Percentiles rank a stretch among this genome's conserved stretches.
phyloP scores from a whole-genome alignment of 495 filamentous ascomycete genomes.

The Cetradonia linearis region DNA sequence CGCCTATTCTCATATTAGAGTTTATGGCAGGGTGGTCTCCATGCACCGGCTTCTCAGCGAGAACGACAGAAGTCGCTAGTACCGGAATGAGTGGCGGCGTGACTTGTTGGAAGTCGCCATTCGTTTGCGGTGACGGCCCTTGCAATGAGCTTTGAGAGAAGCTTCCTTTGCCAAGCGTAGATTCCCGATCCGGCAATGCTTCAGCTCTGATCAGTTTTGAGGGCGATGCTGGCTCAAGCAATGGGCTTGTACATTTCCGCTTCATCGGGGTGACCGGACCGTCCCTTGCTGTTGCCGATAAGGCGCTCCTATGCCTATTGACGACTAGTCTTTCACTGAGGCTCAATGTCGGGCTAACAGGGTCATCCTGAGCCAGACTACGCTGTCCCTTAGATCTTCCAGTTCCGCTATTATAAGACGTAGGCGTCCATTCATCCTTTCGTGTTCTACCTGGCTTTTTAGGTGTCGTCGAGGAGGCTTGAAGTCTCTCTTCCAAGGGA shows the following conservation, averaged over 20 bases:
- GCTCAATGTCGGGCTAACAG: not conserved
- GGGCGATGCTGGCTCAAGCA: not conserved
- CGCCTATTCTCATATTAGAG: too few relatives aligned
- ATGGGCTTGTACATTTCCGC: not conserved
- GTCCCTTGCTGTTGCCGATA: too few relatives aligned
- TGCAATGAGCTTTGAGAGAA: too few relatives aligned
- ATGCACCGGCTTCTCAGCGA: not conserved
- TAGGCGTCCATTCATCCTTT: conserved; percentile 14
- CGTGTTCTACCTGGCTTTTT: conserved; percentile 9
- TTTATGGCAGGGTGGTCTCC: not conserved
- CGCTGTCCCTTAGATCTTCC: not conserved
- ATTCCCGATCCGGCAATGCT: not conserved
- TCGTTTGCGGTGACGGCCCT: not conserved
- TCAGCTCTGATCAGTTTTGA: not conserved
- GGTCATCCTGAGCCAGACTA: not conserved
- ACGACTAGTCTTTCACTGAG: not conserved
- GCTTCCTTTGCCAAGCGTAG: not conserved
- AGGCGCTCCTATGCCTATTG: not conserved
- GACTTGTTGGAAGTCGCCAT: not conserved
- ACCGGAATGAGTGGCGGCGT: not conserved
- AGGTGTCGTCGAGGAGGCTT: conserved; percentile 8
- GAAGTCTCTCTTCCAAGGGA: conserved; percentile 2
- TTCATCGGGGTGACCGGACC: not conserved
- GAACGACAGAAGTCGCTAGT: too few relatives aligned
- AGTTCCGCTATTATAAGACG: not conserved